Evolutionary conservation across 306 rosid species (phyloP).

Genomic region (Vicia sativa): DNA sequence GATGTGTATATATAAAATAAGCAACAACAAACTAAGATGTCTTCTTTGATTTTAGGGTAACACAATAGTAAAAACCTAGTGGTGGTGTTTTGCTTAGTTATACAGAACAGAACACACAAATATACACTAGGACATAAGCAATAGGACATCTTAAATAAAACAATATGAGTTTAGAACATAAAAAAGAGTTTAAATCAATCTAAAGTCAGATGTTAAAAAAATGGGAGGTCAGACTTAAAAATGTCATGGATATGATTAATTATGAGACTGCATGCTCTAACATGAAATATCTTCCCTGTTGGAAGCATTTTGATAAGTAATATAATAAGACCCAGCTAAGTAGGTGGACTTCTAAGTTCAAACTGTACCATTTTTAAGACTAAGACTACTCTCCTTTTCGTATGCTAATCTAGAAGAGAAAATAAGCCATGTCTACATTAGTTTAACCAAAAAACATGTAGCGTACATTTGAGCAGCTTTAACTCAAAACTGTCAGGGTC

Average conservation of each 20-base stretch:
- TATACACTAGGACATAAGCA: background rate
- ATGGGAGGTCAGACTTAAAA: conserved; percentile 18
- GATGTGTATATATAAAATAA: conserved; percentile 1
- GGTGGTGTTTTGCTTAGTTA: background rate
- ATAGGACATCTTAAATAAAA: conserved; percentile 21
- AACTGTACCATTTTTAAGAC: conserved; percentile 16
- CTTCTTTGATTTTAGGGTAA: conserved; percentile 5
- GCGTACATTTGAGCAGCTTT: conserved; percentile 7
- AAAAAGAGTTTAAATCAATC: conserved; percentile 21
- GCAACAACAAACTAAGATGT: background rate
- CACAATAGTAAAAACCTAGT: background rate
- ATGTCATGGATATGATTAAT: conserved; percentile 11
- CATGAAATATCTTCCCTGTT: conserved; percentile 20
- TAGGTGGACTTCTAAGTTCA: conserved; percentile 12
- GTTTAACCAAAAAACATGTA: conserved; percentile 14
- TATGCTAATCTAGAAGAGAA: conserved; percentile 12
- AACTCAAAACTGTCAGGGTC: conserved; percentile 15
- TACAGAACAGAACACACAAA: background rate
- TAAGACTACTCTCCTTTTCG: conserved; percentile 20
- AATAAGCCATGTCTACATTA: conserved; percentile 2
- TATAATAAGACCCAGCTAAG: conserved; percentile 8
- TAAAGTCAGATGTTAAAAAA: conserved; percentile 4
- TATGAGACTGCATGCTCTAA: conserved; percentile 14
- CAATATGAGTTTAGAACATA: background rate
- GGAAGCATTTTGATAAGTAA: conserved; percentile 17